These are phyloP conservation scores for Magnaporthiopsis poae DNA, from an alignment of 2,329 filamentous ascomycete genomes.

Conservation along the genomic window DNA sequence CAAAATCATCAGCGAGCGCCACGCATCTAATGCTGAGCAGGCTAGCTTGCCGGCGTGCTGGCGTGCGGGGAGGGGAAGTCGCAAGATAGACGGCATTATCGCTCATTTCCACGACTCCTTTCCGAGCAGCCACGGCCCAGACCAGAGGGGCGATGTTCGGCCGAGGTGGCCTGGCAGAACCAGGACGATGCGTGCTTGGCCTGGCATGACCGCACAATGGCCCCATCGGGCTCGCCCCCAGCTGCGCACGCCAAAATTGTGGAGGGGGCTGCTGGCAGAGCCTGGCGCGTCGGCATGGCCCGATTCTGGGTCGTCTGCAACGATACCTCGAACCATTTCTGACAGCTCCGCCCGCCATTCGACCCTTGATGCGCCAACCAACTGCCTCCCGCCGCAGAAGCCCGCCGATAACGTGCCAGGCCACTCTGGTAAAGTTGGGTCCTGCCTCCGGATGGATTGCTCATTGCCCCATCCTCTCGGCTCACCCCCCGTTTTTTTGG, in stretches of 20 bases:
- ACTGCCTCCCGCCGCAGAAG: neutral
- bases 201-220: slow-evolving; percentile 4
- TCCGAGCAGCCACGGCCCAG: neutral
- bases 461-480: neutral
- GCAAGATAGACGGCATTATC: neutral
- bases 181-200: neutral
- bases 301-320: slow-evolving; percentile 19
- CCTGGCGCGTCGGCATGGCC: slow-evolving; percentile 19
- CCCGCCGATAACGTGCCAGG: slow-evolving; percentile 23
- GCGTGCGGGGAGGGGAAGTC: no score
- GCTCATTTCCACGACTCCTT: neutral
- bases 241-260: neutral
- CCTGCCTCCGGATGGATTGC: neutral
- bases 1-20: neutral
- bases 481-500: neutral
- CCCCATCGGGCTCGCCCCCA: neutral
- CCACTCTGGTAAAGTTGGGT: neutral
- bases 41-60: no score
- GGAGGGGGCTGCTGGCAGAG: neutral
- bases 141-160: neutral
- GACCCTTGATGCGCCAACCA: neutral
- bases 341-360: slow-evolving; percentile 16
- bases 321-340: slow-evolving; percentile 23
- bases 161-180: neutral
- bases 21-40: neutral